These are phyloP conservation scores for Gossypium schwendimanii DNA, from an alignment of 441 rosid genomes.

Conservation along the genomic window DNA sequence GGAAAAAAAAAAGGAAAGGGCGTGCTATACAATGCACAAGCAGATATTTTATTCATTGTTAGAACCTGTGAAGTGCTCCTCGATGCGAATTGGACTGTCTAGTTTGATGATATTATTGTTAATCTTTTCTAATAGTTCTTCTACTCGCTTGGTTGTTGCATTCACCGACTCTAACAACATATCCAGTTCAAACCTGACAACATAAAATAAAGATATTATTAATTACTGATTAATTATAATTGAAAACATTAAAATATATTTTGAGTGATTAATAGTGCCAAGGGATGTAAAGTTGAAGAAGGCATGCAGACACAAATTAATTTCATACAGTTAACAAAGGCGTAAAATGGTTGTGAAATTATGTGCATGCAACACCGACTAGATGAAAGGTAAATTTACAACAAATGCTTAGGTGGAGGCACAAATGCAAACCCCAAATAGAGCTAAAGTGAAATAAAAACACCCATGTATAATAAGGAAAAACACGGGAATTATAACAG, in stretches of 20 bases:
- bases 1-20: slow-evolving; percentile 1
- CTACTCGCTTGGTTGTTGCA: slow-evolving; percentile 76
- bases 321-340: neutral
- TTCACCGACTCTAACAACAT: slow-evolving; percentile 94
- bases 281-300: neutral
- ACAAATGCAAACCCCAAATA: neutral
- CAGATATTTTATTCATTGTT: slow-evolving; percentile 6
- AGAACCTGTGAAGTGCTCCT: slow-evolving; percentile 85
- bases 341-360: neutral
- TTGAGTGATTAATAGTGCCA: neutral
- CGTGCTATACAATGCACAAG: slow-evolving; percentile 5
- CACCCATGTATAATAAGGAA: neutral
- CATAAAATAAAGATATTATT: slow-evolving; percentile 18
- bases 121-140: slow-evolving; percentile 71
- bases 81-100: slow-evolving; percentile 52
- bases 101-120: slow-evolving; percentile 55
- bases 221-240: slow-evolving; percentile 17
- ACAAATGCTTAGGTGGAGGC: neutral
- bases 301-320: neutral
- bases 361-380: neutral
- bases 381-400: neutral
- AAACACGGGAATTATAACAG: neutral
- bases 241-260: neutral
- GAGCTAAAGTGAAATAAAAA: neutral
- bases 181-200: slow-evolving; percentile 92